These are phyloP conservation scores for Solanum tarapatanum DNA, from an alignment of 257 asterid species.

Conservation along the genomic window DNA sequence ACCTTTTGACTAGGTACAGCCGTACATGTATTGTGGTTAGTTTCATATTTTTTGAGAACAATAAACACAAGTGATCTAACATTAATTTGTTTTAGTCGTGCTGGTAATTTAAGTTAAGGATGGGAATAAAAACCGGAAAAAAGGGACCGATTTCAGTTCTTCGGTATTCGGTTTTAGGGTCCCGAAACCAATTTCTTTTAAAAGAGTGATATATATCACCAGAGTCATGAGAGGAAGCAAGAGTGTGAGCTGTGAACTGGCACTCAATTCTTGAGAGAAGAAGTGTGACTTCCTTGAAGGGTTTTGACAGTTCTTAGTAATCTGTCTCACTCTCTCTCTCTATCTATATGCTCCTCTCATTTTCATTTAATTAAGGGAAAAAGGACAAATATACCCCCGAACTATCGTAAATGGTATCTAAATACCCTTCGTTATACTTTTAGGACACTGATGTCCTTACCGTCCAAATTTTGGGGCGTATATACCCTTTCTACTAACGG, in stretches of 20 bases:
- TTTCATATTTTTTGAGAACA: neutral
- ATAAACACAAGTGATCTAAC: neutral
- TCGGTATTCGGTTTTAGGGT: neutral
- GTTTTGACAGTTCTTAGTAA: slow-evolving; percentile 71
- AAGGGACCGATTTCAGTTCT: neutral
- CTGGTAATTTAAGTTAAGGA: neutral
- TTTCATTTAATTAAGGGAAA: neutral
- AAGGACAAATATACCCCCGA: too few relatives aligned
- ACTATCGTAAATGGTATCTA: too few relatives aligned
- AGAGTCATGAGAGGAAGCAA: slow-evolving; percentile 45
- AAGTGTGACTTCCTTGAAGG: slow-evolving; percentile 82
- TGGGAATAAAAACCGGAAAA: neutral
- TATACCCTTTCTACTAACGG: too few relatives aligned
- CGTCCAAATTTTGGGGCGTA: too few relatives aligned
- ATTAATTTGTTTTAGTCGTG: neutral
- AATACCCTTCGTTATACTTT: too few relatives aligned
- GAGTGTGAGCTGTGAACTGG: slow-evolving; percentile 59
- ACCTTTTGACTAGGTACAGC: neutral
- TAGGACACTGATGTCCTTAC: too few relatives aligned
- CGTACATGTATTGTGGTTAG: neutral
- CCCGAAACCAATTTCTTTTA: neutral
- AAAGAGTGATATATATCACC: slow-evolving; percentile 22
- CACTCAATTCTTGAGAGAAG: slow-evolving; percentile 63
- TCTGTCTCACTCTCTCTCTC: neutral
- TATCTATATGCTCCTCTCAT: neutral